Percentiles rank a stretch among this genome's conserved stretches.
These are phyloP conservation scores for Sarocladium brachiariae DNA, from an alignment of 2,329 filamentous ascomycete genomes.

Conservation along the genomic window DNA sequence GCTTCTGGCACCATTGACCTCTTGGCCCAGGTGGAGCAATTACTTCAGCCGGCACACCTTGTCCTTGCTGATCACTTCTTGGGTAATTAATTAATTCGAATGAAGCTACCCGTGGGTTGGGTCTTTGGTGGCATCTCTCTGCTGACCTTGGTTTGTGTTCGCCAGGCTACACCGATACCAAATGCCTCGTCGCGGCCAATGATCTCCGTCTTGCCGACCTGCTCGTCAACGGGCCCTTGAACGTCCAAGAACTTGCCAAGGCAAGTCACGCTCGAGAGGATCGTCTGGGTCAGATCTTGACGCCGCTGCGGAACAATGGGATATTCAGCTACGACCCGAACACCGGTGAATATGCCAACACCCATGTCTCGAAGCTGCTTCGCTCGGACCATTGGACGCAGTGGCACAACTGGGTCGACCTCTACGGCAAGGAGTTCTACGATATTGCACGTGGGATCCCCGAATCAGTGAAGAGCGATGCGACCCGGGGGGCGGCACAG, in stretches of 20 bases:
- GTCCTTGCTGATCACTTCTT: constrained; percentile 18
- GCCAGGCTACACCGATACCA: constrained; percentile 20
- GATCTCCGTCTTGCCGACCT: constrained; percentile 23
- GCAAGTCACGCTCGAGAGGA: constrained; percentile 15
- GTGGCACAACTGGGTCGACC: constrained; percentile 35
- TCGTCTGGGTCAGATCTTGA: constrained; percentile 26
- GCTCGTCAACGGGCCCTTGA: constrained; percentile 12
- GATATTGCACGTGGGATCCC: constrained; percentile 35
- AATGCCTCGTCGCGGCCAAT: constrained; percentile 24
- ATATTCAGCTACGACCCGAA: constrained; percentile 26
- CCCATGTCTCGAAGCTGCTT: constrained; percentile 25
- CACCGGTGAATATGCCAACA: constrained; percentile 26
- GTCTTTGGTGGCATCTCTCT: not conserved
- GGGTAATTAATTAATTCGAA: constrained; percentile 13
- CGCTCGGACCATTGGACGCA: constrained; percentile 33
- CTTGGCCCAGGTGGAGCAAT: constrained; percentile 4
- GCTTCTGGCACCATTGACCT: constrained; percentile 5
- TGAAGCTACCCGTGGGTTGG: too few relatives aligned
- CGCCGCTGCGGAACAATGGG: constrained; percentile 24
- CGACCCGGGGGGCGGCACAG: constrained; percentile 27
- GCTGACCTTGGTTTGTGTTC: not conserved
- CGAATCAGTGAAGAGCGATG: constrained; percentile 16
- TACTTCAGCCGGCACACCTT: constrained; percentile 14
- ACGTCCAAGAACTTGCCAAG: not conserved
- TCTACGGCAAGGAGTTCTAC: constrained; percentile 38